Base-by-base conservation (phyloP, 129 eudicot species). In the Helianthus tuberosus region DNA sequence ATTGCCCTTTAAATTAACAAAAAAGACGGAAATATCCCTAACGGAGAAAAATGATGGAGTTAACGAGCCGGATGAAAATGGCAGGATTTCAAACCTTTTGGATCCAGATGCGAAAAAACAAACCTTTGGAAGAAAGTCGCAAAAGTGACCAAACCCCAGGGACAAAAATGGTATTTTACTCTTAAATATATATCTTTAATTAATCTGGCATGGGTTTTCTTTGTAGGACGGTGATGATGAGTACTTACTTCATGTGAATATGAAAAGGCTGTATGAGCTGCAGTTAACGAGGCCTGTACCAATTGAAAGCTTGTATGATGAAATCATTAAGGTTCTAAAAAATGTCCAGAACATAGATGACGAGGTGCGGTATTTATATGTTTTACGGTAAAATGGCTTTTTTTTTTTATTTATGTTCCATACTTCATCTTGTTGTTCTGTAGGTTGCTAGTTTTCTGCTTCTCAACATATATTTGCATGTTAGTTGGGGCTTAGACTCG, bases 171-270 rank as follows among this genome's bases (percentile, higher is more conserved):
- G 36, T 3, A 32, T 32, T 32, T 32, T 32, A 32, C 0, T 3
- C 36, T 32, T 32, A 32, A 32, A 1, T 32, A 3, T 32, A 32
- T 43, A 3, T 58, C 17, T 39, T 25, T 20, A 61, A 69, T 46
- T 60, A 77, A 69, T 44, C 38, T 81, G 80, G 85, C 69, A 46
- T 68, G 67, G 46, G 66, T 71, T 64, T 49, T 8, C 17, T 54
- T 20, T 87, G 84, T 95, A 91, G 99, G 96, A 87, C 55, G 99
- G 96, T 68, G 97, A 82, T 67, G 99, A 95, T 69, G 99, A 95
- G 76, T 95, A 95, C 72, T 83, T 89, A 5, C 88, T 95, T 77
- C 96, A 89, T 80, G 99, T 95, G 66, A 95, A 87, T 79, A 75
- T 91, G 85, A 95, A 95, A 75, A 87, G 99, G 82, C 68, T 95